Base-by-base conservation (phyloP, 1,284 basidiomycete genomes). In the Irpex sp. region DNA sequence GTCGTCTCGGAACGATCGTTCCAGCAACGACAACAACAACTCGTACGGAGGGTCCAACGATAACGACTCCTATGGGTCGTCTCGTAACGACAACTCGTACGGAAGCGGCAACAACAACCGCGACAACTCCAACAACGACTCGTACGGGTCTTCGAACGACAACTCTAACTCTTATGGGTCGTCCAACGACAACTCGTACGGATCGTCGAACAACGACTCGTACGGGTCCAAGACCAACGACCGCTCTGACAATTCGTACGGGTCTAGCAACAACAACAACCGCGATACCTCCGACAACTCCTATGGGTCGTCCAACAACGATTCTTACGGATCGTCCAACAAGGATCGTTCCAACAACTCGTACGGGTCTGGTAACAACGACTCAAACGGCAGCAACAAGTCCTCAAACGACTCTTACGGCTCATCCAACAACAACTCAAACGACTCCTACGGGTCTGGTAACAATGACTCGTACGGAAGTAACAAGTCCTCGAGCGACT, bases 171-270 rank as follows among this genome's bases (percentile, higher is more conserved):
- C 60, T 64, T 59, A 51, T n/a, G 48, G 48, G 48, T 51, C 48
- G 9, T 51, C 48, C 11, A 19, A 49, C 48, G 17, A 51, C 13
- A 51, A 48, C 51, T 59, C 56, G 51, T 58, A 62, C 60, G 60
- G 60, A 21, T 17, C 19, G 37, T 58, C 57, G 51, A 61, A 61
- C 60, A 19, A 59, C 56, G 36, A 57, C 51, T 59, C 57, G 59
- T 59, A 58, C 47, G 61, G 38, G 21, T 63, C 57, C 17, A 51
- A 57, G 63, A 63, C 60, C 60, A 62, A 62, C 62, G 54, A 62
- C 7, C 48, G 48, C n/a, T 51, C 48, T 7, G 19, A 7, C 48
- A 51, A 40, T 52, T 60, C 55, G 31, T 62, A 64, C 49, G 63
- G 62, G 48, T 57, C 55, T 1, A 7, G 13, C 11, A 62, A 57